Evolutionary conservation across 2,329 filamentous ascomycete genomes (phyloP).

Genomic region (Diaporthe destruens): DNA sequence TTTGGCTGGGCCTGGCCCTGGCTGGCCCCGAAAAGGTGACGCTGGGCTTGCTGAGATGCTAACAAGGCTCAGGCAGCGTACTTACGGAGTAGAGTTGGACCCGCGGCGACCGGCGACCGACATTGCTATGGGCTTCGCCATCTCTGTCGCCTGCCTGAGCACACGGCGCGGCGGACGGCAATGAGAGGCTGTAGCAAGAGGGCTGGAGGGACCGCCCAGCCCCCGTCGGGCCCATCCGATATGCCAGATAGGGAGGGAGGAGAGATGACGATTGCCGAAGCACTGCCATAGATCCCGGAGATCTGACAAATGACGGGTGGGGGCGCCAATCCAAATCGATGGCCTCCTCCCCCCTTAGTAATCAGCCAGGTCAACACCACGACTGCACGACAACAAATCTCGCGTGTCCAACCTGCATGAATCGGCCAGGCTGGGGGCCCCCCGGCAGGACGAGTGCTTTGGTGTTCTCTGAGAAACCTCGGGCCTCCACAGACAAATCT

Average conservation of each 20-base stretch:
- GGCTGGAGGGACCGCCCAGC: slow-evolving; percentile 10
- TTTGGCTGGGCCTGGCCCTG: not conserved
- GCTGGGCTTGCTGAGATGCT: not conserved
- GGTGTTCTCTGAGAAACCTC: not conserved
- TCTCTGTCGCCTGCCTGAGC: slow-evolving; percentile 23
- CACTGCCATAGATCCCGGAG: slow-evolving; percentile 12
- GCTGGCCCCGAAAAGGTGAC: not conserved
- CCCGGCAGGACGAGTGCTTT: not conserved
- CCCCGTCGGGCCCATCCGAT: not conserved
- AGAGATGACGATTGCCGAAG: slow-evolving; percentile 20
- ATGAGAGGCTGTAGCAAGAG: slow-evolving; percentile 15
- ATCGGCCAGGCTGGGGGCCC: slow-evolving; percentile 4
- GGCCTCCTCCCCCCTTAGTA: not conserved
- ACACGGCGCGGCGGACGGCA: not conserved
- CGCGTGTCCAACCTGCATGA: slow-evolving; percentile 17
- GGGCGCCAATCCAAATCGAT: slow-evolving; percentile 14
- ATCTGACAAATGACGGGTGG: slow-evolving; percentile 31
- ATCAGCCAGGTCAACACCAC: not conserved
- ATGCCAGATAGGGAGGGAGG: not conserved
- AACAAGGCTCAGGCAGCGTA: not conserved
- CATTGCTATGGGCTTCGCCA: not conserved
- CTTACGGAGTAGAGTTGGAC: too few species aligned
- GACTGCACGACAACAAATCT: slow-evolving; percentile 10
- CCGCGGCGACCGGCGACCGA: slow-evolving; percentile 5
- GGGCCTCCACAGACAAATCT: slow-evolving; percentile 18